These are phyloP conservation scores for Camelina neglecta DNA, from an alignment of 345 rosid species.

Conservation along the genomic window DNA sequence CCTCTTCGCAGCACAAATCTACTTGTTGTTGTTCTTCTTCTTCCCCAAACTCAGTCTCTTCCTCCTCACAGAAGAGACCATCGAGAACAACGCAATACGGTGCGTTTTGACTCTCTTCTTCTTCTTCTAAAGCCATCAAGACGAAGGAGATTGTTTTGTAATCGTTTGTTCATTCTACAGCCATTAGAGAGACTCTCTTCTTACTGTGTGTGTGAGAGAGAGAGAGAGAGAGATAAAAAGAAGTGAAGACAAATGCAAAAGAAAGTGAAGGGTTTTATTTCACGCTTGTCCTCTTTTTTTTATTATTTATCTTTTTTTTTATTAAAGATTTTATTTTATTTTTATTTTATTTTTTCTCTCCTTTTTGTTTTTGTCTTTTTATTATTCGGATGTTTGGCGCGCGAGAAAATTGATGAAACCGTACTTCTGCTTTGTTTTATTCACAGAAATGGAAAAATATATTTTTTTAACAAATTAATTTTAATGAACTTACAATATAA, in stretches of 20 bases:
- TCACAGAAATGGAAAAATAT: conserved; percentile 30
- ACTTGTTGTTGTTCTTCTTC: not conserved
- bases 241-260: conserved; percentile 39
- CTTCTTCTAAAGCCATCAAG: conserved; percentile 63
- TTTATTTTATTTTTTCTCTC: not conserved
- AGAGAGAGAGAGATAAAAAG: conserved; percentile 22
- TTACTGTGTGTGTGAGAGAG: conserved; percentile 23
- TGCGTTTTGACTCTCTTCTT: conserved; percentile 44
- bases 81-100: conserved; percentile 51
- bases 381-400: conserved; percentile 47
- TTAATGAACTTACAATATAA: conserved; percentile 17
- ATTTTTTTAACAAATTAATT: not conserved
- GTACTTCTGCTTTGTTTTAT: conserved; percentile 44
- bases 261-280: conserved; percentile 61
- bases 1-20: conserved; percentile 27
- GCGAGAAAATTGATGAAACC: conserved; percentile 47
- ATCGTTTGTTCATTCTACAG: conserved; percentile 59
- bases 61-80: conserved; percentile 77
- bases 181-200: conserved; percentile 38
- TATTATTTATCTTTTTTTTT: not conserved
- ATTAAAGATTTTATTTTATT: not conserved
- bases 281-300: conserved; percentile 59
- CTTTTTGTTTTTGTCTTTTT: conserved; percentile 26
- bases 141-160: conserved; percentile 48
- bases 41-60: conserved; percentile 45